phyloP scores from a whole-genome alignment of 2,329 filamentous ascomycete genomes.

The Trichoderma lentiforme region DNA sequence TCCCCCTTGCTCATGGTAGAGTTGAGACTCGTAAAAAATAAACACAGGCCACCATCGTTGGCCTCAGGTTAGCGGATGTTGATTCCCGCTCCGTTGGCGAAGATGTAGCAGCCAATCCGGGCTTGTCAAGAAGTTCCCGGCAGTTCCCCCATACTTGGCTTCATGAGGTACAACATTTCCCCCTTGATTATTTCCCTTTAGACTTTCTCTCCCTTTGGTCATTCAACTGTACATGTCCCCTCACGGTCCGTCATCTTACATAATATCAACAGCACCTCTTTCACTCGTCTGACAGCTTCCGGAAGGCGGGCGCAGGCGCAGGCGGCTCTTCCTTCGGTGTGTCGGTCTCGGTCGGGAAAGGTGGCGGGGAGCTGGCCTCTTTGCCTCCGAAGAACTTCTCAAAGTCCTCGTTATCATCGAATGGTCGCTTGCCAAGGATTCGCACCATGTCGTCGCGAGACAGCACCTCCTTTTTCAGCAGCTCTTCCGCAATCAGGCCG shows the following conservation, averaged over 20 bases:
- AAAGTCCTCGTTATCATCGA: slow-evolving; percentile 81
- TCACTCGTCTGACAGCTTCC: slow-evolving; percentile 25
- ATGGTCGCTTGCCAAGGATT: slow-evolving; percentile 79
- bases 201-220: not conserved
- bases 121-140: slow-evolving; percentile 5
- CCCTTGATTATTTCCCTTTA: not conserved
- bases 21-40: slow-evolving; percentile 21
- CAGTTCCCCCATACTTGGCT: slow-evolving; percentile 2
- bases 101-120: slow-evolving; percentile 13
- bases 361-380: slow-evolving; percentile 56
- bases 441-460: slow-evolving; percentile 89
- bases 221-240: not conserved
- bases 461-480: slow-evolving; percentile 87
- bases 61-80: not conserved
- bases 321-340: slow-evolving; percentile 34
- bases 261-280: slow-evolving; percentile 14
- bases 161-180: not conserved
- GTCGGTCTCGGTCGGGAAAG: slow-evolving; percentile 47
- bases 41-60: not conserved
- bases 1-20: slow-evolving; percentile 17
- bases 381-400: slow-evolving; percentile 82
- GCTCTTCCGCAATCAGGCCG: slow-evolving; percentile 85
- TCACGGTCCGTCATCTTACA: not conserved
- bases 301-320: slow-evolving; percentile 39
- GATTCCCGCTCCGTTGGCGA: not conserved